Base-by-base conservation (phyloP, 805 yeast species). In the Ogataea nonfermentans region DNA sequence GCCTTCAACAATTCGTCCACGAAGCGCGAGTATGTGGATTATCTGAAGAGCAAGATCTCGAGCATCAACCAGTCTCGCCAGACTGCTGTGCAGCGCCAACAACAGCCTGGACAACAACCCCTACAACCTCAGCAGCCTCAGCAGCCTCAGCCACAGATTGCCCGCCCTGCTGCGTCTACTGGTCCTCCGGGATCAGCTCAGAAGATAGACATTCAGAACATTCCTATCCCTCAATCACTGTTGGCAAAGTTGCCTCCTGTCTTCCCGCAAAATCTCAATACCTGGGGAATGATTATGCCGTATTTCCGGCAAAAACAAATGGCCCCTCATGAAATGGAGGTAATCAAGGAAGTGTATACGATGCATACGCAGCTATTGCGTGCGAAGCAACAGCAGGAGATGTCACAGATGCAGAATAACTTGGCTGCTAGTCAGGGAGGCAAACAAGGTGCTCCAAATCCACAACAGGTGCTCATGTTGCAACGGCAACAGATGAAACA, bases 241-340 rank as follows among this genome's bases (percentile, higher is more conserved):
- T 62, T 87, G 14, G 69, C 73, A 37, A 76, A 76, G 52, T 74
- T 87, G 32, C 95, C 95, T 8, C 81, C 76, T 32, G 47, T 54
- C 7, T 67, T 87, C 24, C 96, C 96, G 0, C 81, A 81, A 10
- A 82, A 79, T 35, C 81, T 81, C 20, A 81, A 75, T 49, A 85
- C 95, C 6, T 89, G 96, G 96, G 76, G 78, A 15, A 85, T 80
- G 56, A 78, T 87, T 20, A 77, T 80, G 59, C 82, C 80, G 29
- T 72, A 80, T 49, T 74, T 77, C 47, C 72, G 75, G 47, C 54
- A 48, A 24, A 78, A 77, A 43, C 67, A 76, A 43, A 63, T 85
- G 27, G 78, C 84, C 1, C 73, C 75, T 6, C 73, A 78, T 24
- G 75, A 74, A 19, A 64, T 81, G 66, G 75, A 75, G 11, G 59